These are phyloP conservation scores for Rhizopogon vesiculosus DNA, from an alignment of 768 basidiomycete genomes.

Conservation along the genomic window DNA sequence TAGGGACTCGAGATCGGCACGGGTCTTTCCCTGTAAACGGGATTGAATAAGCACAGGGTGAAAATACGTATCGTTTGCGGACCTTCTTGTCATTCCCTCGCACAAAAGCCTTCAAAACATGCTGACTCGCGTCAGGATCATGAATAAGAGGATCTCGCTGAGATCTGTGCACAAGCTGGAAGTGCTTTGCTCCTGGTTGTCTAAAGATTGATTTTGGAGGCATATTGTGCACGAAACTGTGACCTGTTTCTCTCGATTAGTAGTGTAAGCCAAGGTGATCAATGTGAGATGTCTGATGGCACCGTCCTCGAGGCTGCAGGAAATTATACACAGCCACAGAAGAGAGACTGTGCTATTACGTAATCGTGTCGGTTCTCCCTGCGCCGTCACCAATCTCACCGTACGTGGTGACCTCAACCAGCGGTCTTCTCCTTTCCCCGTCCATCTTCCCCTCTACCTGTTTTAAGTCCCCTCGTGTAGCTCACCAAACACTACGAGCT, in stretches of 20 bases:
- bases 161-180: slow-evolving; percentile 95
- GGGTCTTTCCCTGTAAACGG: slow-evolving; percentile 62
- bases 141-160: slow-evolving; percentile 94
- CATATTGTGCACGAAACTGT: slow-evolving; percentile 35
- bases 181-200: slow-evolving; percentile 85
- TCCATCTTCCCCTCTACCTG: slow-evolving; percentile 3
- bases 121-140: slow-evolving; percentile 81
- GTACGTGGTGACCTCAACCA: slow-evolving; percentile 15
- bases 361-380: slow-evolving; percentile 25
- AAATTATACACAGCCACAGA: slow-evolving; percentile 9
- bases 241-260: no score
- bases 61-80: background rate
- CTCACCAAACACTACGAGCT: background rate
- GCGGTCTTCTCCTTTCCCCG: background rate
- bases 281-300: background rate
- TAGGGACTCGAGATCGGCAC: slow-evolving; percentile 69
- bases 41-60: slow-evolving; percentile 18
- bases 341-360: slow-evolving; percentile 15
- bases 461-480: background rate
- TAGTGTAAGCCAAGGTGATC: background rate
- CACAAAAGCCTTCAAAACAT: slow-evolving; percentile 84
- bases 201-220: slow-evolving; percentile 84
- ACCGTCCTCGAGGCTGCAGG: slow-evolving; percentile 1
- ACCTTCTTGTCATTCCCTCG: slow-evolving; percentile 72
- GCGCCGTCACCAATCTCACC: slow-evolving; percentile 21